phyloP scores from a whole-genome alignment of 495 filamentous ascomycete species.

The Penicillium coffeae region DNA sequence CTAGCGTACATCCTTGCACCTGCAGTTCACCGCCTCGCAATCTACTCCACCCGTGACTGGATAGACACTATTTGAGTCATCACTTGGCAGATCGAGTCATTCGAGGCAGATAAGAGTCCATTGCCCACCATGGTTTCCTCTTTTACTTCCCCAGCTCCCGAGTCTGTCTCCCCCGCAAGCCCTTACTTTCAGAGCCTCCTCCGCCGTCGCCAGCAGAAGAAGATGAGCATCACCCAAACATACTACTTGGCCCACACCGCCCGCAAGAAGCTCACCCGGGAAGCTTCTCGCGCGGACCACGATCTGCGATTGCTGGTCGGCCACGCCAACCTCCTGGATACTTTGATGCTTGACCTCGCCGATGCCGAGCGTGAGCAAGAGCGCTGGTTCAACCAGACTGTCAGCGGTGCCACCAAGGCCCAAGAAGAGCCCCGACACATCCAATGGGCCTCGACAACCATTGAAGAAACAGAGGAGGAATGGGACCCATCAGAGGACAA shows the following conservation, averaged over 20 bases:
- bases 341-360: constrained; percentile 89
- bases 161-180: constrained; percentile 12
- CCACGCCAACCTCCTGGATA: constrained; percentile 97
- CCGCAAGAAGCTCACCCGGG: constrained; percentile 86
- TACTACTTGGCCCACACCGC: constrained; percentile 97
- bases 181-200: constrained; percentile 35
- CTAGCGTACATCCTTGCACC: background rate
- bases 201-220: constrained; percentile 55
- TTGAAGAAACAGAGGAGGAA: constrained; percentile 71
- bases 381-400: constrained; percentile 95
- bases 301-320: constrained; percentile 90
- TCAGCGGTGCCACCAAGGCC: constrained; percentile 63
- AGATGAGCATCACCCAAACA: constrained; percentile 95
- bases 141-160: constrained; percentile 16
- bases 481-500: constrained; percentile 57
- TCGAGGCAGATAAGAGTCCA: constrained; percentile 22
- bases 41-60: constrained; percentile 20
- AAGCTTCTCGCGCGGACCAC: constrained; percentile 87
- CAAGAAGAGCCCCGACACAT: constrained; percentile 62
- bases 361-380: constrained; percentile 95
- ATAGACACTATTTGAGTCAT: constrained; percentile 30
- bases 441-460: constrained; percentile 80
- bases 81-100: constrained; percentile 30
- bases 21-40: constrained; percentile 24
- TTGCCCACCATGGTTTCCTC: constrained; percentile 21